phyloP scores from a whole-genome alignment of 2,329 filamentous ascomycete genomes.

The Botrytis fabae region DNA sequence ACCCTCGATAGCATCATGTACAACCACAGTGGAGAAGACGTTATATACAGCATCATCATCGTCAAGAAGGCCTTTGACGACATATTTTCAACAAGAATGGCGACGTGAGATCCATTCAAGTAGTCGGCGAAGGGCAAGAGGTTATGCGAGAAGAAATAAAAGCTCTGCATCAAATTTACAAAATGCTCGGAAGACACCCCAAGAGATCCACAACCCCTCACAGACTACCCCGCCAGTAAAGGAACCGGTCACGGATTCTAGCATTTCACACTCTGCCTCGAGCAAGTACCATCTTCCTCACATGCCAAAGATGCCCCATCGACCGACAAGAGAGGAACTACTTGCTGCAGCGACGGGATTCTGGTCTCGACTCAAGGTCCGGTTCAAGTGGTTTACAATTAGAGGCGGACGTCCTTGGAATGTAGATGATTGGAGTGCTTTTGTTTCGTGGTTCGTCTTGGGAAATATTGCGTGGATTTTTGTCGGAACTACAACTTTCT shows the following conservation, averaged over 20 bases:
- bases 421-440: constrained; percentile 91
- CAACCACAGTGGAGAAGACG: constrained; percentile 32
- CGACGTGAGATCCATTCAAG: constrained; percentile 38
- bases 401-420: constrained; percentile 93
- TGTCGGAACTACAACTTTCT: constrained; percentile 96
- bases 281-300: constrained; percentile 57
- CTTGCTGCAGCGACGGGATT: constrained; percentile 89
- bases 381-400: constrained; percentile 98
- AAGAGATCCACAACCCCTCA: constrained; percentile 30
- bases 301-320: constrained; percentile 73
- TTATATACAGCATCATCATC: constrained; percentile 29
- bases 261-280: constrained; percentile 33
- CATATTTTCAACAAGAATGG: constrained; percentile 34
- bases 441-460: constrained; percentile 91
- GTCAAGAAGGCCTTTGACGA: constrained; percentile 24
- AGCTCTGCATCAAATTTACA: constrained; percentile 38
- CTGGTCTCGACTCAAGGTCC: constrained; percentile 83
- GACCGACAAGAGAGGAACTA: constrained; percentile 90
- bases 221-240: constrained; percentile 28
- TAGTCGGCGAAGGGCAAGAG: constrained; percentile 33
- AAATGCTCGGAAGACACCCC: constrained; percentile 28
- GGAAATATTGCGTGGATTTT: constrained; percentile 94
- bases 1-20: constrained; percentile 36
- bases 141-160: constrained; percentile 36
- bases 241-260: constrained; percentile 19